These are phyloP conservation scores for Plasmodium ovale DNA, from an alignment of 169 alveolate species.

Conservation along the genomic window DNA sequence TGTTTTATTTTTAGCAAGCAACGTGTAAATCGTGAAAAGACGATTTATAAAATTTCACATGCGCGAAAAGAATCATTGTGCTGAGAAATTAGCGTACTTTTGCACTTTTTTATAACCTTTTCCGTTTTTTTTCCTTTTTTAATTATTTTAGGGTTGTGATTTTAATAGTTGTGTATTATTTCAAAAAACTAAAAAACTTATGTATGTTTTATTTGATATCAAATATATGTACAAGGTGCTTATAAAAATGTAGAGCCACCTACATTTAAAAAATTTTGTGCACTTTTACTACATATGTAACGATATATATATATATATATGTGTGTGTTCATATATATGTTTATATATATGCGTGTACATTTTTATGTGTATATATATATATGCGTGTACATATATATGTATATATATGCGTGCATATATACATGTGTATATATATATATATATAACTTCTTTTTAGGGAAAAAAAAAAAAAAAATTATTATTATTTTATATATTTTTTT, in stretches of 20 bases:
- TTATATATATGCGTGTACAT: not conserved
- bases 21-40: too few relatives aligned
- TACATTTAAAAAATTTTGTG: conserved; percentile 38
- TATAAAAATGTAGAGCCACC: conserved; percentile 38
- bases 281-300: not conserved
- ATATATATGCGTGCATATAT: conserved; percentile 11
- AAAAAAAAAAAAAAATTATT: too few relatives aligned
- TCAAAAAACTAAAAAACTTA: conserved; percentile 36
- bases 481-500: too few relatives aligned
- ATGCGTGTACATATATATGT: not conserved
- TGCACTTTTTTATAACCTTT: not conserved
- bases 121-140: not conserved
- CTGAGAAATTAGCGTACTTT: too few relatives aligned
- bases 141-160: conserved; percentile 16
- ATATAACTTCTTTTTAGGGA: too few relatives aligned
- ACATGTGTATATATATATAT: conserved; percentile 9
- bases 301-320: not conserved
- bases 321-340: not conserved
- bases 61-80: too few relatives aligned
- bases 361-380: conserved; percentile 1
- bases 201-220: conserved; percentile 16
- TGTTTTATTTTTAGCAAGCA: too few relatives aligned
- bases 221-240: conserved; percentile 18
- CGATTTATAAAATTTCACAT: too few relatives aligned
- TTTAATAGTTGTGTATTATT: conserved; percentile 4